Evolutionary conservation across 2,329 filamentous ascomycete species (phyloP).

Genomic region (Diaporthe longicolla): DNA sequence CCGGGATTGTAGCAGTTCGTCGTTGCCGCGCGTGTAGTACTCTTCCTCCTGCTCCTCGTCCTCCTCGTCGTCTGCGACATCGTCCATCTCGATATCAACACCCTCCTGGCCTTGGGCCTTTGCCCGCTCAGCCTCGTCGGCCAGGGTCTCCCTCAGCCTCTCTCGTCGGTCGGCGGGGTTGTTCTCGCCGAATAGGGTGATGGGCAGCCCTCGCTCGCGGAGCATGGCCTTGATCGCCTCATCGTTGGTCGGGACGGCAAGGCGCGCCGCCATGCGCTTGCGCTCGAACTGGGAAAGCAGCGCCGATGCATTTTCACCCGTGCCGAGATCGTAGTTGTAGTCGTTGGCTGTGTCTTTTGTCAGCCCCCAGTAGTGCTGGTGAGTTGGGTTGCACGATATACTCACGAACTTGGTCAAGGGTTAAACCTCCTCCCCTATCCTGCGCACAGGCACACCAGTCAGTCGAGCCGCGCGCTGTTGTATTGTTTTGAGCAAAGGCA

Average conservation of each 20-base stretch:
- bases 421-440: constrained; percentile 58
- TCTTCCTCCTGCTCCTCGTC: constrained; percentile 88
- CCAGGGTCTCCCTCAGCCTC: constrained; percentile 84
- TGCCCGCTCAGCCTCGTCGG: constrained; percentile 77
- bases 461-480: constrained; percentile 45
- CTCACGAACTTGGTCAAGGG: constrained; percentile 64
- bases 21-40: constrained; percentile 90
- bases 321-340: constrained; percentile 86
- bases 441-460: constrained; percentile 48
- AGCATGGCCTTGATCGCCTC: constrained; percentile 84
- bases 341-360: constrained; percentile 64
- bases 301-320: constrained; percentile 85
- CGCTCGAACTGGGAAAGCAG: constrained; percentile 91
- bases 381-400: constrained; percentile 13
- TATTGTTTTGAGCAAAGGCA: constrained; percentile 45
- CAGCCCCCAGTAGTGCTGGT: constrained; percentile 18
- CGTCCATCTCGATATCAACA: constrained; percentile 74
- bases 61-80: constrained; percentile 70
- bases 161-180: constrained; percentile 84
- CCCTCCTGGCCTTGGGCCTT: constrained; percentile 60
- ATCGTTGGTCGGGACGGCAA: constrained; percentile 96
- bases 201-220: constrained; percentile 90
- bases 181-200: constrained; percentile 95
- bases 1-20: constrained; percentile 81
- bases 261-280: constrained; percentile 88